These are phyloP conservation scores for Rhizopus arrhizus DNA, from an alignment of 371 early-diverging fungal genomes.

Conservation along the genomic window DNA sequence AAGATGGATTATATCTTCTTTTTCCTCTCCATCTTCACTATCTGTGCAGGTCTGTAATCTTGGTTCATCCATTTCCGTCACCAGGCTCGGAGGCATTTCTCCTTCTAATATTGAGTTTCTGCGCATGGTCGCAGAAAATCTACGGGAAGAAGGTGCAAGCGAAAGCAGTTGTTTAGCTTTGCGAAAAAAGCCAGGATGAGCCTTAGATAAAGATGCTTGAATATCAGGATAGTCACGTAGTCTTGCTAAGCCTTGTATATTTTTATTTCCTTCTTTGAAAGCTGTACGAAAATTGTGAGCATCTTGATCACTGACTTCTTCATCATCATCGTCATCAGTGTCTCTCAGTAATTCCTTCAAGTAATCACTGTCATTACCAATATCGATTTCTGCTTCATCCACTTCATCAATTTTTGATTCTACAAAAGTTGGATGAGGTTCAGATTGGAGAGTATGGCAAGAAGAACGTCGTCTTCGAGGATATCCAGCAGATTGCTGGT, in stretches of 20 bases:
- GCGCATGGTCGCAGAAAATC: conserved; percentile 27
- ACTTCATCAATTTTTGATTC: conserved; percentile 28
- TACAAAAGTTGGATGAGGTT: conserved; percentile 37
- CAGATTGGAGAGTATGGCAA: conserved; percentile 27
- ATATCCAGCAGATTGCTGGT: conserved; percentile 26
- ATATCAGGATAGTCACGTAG: conserved; percentile 43
- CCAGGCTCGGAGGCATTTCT: conserved; percentile 24
- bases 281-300: not conserved
- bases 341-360: conserved; percentile 22
- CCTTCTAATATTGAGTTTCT: conserved; percentile 46
- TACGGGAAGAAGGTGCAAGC: conserved; percentile 29
- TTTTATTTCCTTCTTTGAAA: not conserved
- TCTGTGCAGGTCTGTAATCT: conserved; percentile 27
- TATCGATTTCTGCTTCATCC: conserved; percentile 25
- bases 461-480: conserved; percentile 28
- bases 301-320: not conserved
- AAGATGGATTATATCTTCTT: conserved; percentile 15
- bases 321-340: conserved; percentile 17
- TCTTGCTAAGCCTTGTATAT: conserved; percentile 4
- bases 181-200: conserved; percentile 39
- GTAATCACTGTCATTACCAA: conserved; percentile 21
- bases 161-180: conserved; percentile 41
- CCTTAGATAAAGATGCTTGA: conserved; percentile 26
- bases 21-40: conserved; percentile 16
- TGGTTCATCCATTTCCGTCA: conserved; percentile 29